Evolutionary conservation across 1,139 yeast genomes (phyloP), one percentile per base, ranked within the genome.

Genomic region (Tardiomyces depauwii): DNA sequence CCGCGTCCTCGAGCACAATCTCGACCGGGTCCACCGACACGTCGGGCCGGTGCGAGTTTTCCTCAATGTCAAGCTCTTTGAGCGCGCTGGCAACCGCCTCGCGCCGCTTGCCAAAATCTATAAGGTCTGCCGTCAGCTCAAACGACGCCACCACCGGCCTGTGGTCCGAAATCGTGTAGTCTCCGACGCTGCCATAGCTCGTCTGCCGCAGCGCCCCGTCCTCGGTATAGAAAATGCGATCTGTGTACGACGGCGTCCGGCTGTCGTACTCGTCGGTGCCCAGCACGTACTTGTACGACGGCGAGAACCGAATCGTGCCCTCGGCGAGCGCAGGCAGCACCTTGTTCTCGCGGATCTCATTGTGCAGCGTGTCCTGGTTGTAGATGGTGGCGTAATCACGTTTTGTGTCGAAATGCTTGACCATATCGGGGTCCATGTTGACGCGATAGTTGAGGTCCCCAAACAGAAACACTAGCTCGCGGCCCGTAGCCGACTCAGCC

Each of bases 181-280:
- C 60, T 55, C 44, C 47, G 23, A 44, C 13, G 42, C 42, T 23
- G 11, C 38, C 41, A 42, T 54, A 55, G 21, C 30, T 23, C 6
- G 33, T 33, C 33, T 44, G 53, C 36, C 41, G 18, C 42, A 48
- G 51, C 41, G 39, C 42, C 33, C 47, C 42, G 3, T 27, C 36
- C 3, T 55, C 60, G n/a, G 57, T 51, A 54, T 61, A 70, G 18
- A 83, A 63, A 19, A 82, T 73, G 44, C 93, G 67, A 57, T 86
- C 95, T 0, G 94, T 84, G 73, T 87, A 86, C 1, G 91, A 82
- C 0, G 95, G 95, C 2, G 75, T 67, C 50, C 95, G 68, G 49
- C 77, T 76, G 9, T 71, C 68, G 25, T 72, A 69, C 2, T 73
- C 72, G 39, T 68, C 44, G 1, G 57, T 48, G 13, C 61, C 60